Evolutionary conservation across 2,329 filamentous ascomycete genomes (phyloP).

Genomic region (Verticillium dahliae): DNA sequence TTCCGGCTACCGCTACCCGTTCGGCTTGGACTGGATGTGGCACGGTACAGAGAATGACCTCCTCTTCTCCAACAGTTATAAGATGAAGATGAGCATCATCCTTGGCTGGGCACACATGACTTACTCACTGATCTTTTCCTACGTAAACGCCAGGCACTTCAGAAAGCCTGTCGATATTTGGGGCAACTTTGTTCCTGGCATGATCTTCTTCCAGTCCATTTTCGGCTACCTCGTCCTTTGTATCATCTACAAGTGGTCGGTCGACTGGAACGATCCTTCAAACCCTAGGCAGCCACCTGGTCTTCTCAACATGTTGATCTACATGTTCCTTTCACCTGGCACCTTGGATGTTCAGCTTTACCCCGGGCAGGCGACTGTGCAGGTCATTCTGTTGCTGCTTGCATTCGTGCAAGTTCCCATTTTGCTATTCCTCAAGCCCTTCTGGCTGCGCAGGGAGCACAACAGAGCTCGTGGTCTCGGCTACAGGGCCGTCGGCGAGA

Average conservation of each 20-base stretch:
- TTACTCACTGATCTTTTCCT: slow-evolving; percentile 89
- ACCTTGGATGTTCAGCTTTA: slow-evolving; percentile 70
- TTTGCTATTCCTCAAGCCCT: slow-evolving; percentile 88
- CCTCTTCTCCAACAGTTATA: slow-evolving; percentile 96
- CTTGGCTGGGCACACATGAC: slow-evolving; percentile 99
- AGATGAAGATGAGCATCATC: slow-evolving; percentile 99
- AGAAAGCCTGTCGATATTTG: slow-evolving; percentile 92
- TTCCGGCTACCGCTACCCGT: slow-evolving; percentile 79
- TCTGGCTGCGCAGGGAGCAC: slow-evolving; percentile 91
- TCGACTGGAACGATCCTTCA: slow-evolving; percentile 67
- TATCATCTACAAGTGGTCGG: slow-evolving; percentile 94
- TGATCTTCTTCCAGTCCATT: slow-evolving; percentile 99
- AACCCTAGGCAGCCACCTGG: slow-evolving; percentile 68
- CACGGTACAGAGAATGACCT: slow-evolving; percentile 93
- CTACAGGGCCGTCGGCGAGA: slow-evolving; percentile 90
- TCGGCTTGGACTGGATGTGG: slow-evolving; percentile 94
- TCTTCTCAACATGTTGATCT: slow-evolving; percentile 97
- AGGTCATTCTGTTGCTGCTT: slow-evolving; percentile 71
- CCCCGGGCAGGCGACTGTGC: slow-evolving; percentile 66
- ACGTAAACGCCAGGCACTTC: slow-evolving; percentile 91
- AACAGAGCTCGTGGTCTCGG: slow-evolving; percentile 82
- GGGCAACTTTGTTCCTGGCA: slow-evolving; percentile 94
- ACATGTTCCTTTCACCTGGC: slow-evolving; percentile 95
- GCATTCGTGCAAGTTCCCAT: slow-evolving; percentile 85
- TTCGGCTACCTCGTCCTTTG: slow-evolving; percentile 93